Base-by-base conservation (phyloP, 2,329 filamentous ascomycete genomes). In the Fusarium buharicum region DNA sequence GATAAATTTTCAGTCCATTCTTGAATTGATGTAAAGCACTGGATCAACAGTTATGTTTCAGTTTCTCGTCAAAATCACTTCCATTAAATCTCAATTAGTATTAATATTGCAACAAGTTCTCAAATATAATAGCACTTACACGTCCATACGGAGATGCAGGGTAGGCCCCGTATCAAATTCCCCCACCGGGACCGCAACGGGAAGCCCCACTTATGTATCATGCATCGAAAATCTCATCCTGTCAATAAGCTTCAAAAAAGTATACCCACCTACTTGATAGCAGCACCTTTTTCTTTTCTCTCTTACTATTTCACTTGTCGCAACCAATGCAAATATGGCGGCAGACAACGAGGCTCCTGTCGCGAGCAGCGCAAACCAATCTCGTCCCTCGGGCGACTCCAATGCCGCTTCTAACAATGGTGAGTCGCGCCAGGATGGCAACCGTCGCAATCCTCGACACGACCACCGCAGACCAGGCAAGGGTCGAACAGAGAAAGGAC, bases 321-420 rank as follows among this genome's bases (percentile, higher is more conserved):
- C 66, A 63, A 62, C 49, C 58, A 67, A 75, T 76, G 73, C 69
- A 70, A 67, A 39, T 55, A 76, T 76, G 74, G 73, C 72, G 62
- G 66, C 68, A 65, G 65, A 64, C 63, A 66, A 70, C 55, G 73
- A 74, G 53, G 52, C 64, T 70, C 55, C 67, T 72, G 63, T 65
- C 62, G 57, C 69, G 62, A 69, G 62, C 53, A 57, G 67, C 55
- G 58, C 65, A 41, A 55, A 47, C 28, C 53, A 66, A 30, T 30
- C 66, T 37, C 57, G 58, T 31, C 44, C 64, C 39, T 63, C 60
- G 39, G 60, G 57, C 53, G 58, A 61, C 39, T 59, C 51, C 56
- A 70, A 70, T 46, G 50, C 50, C 37, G 20, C 56, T 44, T 12
- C 58, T 45, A 48, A 61, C 17, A 67, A 62, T 38, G 55, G 59